Conservation (phyloP, 768 basidiomycete species). For the Cystobasidium ongulense region DNA sequence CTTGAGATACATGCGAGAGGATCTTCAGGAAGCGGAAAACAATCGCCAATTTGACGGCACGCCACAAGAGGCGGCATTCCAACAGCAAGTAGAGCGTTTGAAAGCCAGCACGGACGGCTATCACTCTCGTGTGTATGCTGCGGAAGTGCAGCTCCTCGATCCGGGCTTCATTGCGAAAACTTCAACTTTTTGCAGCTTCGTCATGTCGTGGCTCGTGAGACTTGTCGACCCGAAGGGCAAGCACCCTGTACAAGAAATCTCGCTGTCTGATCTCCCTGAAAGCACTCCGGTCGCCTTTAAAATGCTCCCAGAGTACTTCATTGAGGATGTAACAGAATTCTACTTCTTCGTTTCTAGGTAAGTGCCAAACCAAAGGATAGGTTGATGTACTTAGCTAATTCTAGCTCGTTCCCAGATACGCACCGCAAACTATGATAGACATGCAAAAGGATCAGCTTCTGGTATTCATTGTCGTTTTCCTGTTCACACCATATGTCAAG, state of each 20-base stretch:
- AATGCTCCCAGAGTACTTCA: slow-evolving; percentile 81
- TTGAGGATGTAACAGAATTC: slow-evolving; percentile 90
- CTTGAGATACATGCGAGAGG: slow-evolving; percentile 57
- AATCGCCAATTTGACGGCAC: slow-evolving; percentile 70
- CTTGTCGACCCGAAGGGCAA: slow-evolving; percentile 70
- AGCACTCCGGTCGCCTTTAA: slow-evolving; percentile 78
- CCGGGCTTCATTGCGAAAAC: slow-evolving; percentile 71
- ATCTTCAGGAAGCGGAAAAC: slow-evolving; percentile 65
- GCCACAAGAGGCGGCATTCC: slow-evolving; percentile 65
- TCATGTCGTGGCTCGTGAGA: slow-evolving; percentile 88
- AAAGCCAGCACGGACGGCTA: slow-evolving; percentile 52
- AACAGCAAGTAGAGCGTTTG: slow-evolving; percentile 64
- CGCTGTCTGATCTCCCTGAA: slow-evolving; percentile 65
- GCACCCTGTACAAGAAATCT: slow-evolving; percentile 62
- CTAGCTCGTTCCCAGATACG: slow-evolving; percentile 38
- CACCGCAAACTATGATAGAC: slow-evolving; percentile 70
- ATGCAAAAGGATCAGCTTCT: slow-evolving; percentile 78
- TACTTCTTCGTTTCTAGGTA: slow-evolving; percentile 74
- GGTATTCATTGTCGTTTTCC: slow-evolving; percentile 78
- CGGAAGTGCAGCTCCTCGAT: slow-evolving; percentile 75
- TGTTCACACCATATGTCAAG: slow-evolving; percentile 96
- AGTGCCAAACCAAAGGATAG: slow-evolving; percentile 38
- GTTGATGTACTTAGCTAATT: not conserved
- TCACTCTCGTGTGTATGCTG: slow-evolving; percentile 54
- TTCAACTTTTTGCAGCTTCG: slow-evolving; percentile 75